Evolutionary conservation across 2,329 filamentous ascomycete species (phyloP).

Genomic region (Emydomyces testavorans): DNA sequence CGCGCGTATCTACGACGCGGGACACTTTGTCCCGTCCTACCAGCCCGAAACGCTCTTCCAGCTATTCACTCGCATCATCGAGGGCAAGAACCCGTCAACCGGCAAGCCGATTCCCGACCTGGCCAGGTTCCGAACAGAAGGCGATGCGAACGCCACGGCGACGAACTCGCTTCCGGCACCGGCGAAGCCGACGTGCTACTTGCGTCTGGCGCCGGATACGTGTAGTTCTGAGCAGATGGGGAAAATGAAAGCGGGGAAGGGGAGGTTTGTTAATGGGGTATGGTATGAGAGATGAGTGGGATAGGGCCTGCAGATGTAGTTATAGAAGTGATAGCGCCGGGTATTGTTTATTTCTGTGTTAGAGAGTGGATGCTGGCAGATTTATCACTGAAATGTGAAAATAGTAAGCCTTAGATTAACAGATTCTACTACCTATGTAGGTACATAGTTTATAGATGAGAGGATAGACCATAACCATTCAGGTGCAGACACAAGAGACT

Average conservation of each 20-base stretch:
- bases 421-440: no score
- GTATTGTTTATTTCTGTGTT: no score
- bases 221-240: conserved; percentile 43
- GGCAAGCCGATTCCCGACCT: conserved; percentile 40
- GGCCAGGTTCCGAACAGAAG: conserved; percentile 45
- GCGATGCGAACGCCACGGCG: conserved; percentile 46
- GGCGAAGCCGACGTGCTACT: conserved; percentile 48
- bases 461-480: no score
- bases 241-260: conserved; percentile 40
- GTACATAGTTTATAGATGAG: no score
- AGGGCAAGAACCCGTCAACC: conserved; percentile 36
- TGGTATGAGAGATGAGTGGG: conserved; percentile 33
- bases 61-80: conserved; percentile 43
- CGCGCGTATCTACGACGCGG: conserved; percentile 46
- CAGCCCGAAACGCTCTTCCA: conserved; percentile 44
- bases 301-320: no score
- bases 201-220: conserved; percentile 42
- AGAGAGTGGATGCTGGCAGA: no score
- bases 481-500: no score
- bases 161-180: conserved; percentile 42
- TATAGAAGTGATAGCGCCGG: no score
- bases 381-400: no score
- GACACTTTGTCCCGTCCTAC: conserved; percentile 43
- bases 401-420: no score
- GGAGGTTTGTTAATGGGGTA: conserved; percentile 50